Percentiles rank a stretch among this genome's conserved stretches.
phyloP scores from a whole-genome alignment of 139 green algal species.

The Coccomyxa sp. region DNA sequence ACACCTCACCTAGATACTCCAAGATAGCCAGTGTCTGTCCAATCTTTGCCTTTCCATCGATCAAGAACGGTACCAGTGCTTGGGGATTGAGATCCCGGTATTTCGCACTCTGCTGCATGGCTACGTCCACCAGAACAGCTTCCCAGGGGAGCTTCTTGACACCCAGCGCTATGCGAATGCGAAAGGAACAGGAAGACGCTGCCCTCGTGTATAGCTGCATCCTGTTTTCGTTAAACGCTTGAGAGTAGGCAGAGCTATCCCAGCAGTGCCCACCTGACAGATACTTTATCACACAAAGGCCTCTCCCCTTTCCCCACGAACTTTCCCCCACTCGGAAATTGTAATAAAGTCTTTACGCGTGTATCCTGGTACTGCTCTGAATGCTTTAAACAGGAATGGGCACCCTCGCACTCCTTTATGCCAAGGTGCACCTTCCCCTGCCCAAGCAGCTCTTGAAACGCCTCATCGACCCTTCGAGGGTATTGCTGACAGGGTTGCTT shows the following conservation, averaged over 20 bases:
- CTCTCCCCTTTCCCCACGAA: too few relatives aligned
- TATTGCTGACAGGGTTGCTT: too few relatives aligned
- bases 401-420: too few relatives aligned
- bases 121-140: not conserved
- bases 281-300: too few relatives aligned
- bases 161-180: not conserved
- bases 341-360: too few relatives aligned
- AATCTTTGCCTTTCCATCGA: not conserved
- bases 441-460: too few relatives aligned
- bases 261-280: too few relatives aligned
- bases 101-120: not conserved
- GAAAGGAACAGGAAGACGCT: not conserved
- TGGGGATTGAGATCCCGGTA: not conserved
- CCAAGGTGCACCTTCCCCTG: too few relatives aligned
- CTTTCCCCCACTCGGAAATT: too few relatives aligned
- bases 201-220: not conserved
- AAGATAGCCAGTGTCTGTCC: not conserved
- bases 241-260: not conserved
- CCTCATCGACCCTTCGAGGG: too few relatives aligned
- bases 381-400: too few relatives aligned
- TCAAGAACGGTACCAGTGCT: not conserved
- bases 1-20: not conserved
- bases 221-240: not conserved
- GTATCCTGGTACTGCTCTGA: too few relatives aligned
- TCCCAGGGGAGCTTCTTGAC: not conserved